Evolutionary conservation across 768 basidiomycete genomes (phyloP).

Genomic region (Serendipita vermifera): DNA sequence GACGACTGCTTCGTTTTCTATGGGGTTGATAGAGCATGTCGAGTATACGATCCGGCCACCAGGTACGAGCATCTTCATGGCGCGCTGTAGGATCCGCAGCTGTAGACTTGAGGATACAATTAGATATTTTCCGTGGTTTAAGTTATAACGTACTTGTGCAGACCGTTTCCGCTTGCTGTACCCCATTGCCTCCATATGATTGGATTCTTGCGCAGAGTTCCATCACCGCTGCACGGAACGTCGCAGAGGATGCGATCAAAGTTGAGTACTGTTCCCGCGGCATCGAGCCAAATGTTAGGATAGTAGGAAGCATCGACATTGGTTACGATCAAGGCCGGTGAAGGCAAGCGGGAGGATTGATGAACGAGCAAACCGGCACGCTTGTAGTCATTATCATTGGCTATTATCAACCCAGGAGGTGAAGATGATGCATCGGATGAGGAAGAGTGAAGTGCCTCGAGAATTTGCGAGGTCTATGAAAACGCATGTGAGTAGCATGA

Average conservation of each 20-base stretch:
- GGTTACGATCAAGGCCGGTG: constrained; percentile 85
- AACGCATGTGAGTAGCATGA: not conserved
- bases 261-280: constrained; percentile 33
- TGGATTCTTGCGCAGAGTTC: constrained; percentile 86
- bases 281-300: constrained; percentile 45
- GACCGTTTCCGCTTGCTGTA: constrained; percentile 74
- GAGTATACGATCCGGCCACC: constrained; percentile 95
- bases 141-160: constrained; percentile 54
- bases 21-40: constrained; percentile 92
- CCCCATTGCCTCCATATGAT: constrained; percentile 93
- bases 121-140: not conserved
- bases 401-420: constrained; percentile 77
- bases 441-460: constrained; percentile 77
- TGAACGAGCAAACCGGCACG: constrained; percentile 94
- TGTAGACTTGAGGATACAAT: constrained; percentile 73
- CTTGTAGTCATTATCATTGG: constrained; percentile 91
- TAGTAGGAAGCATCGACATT: constrained; percentile 90
- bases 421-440: constrained; percentile 37
- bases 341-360: constrained; percentile 88
- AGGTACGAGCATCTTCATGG: constrained; percentile 76
- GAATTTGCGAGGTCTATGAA: constrained; percentile 76
- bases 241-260: constrained; percentile 95
- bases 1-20: constrained; percentile 95
- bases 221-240: constrained; percentile 96
- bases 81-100: constrained; percentile 80